Conservation (phyloP, 208 protist species). For the Wallacemonas sp. region DNA sequence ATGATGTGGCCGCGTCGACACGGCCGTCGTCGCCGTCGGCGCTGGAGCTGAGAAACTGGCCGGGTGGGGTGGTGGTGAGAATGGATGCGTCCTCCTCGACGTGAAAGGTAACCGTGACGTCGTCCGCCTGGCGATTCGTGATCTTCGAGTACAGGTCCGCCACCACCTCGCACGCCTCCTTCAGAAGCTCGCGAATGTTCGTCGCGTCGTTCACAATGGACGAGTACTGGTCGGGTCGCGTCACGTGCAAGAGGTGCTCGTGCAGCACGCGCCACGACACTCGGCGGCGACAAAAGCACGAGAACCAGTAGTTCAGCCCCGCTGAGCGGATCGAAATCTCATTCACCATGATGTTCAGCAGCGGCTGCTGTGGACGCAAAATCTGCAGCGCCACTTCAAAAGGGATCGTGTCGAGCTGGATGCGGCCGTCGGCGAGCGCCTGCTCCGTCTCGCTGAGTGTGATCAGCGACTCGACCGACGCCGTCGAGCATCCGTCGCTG, state of each 20-base stretch:
- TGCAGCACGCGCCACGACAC: slow-evolving; percentile 87
- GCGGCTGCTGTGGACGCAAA: slow-evolving; percentile 66
- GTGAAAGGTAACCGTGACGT: slow-evolving; percentile 45
- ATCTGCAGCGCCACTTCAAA: slow-evolving; percentile 55
- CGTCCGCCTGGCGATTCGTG: slow-evolving; percentile 25
- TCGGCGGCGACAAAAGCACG: slow-evolving; percentile 73
- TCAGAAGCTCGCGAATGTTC: slow-evolving; percentile 46
- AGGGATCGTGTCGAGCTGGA: slow-evolving; percentile 27
- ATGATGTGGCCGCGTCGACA: neutral
- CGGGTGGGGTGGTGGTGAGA: slow-evolving; percentile 29
- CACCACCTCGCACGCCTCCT: slow-evolving; percentile 57
- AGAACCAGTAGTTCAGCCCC: slow-evolving; percentile 75
- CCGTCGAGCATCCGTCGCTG: neutral
- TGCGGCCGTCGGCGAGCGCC: slow-evolving; percentile 27
- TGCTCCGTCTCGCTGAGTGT: slow-evolving; percentile 41
- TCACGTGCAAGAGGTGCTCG: slow-evolving; percentile 78
- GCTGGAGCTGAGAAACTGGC: slow-evolving; percentile 53
- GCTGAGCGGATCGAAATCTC: slow-evolving; percentile 67
- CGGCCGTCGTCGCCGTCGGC: slow-evolving; percentile 6
- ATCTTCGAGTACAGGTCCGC: slow-evolving; percentile 60
- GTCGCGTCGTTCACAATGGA: slow-evolving; percentile 49
- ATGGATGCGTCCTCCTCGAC: slow-evolving; percentile 62
- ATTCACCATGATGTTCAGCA: slow-evolving; percentile 83
- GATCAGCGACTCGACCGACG: neutral
- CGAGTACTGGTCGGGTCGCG: slow-evolving; percentile 34